Conservation (phyloP, 2,329 filamentous ascomycete genomes). For the Alternaria ventricosa region DNA sequence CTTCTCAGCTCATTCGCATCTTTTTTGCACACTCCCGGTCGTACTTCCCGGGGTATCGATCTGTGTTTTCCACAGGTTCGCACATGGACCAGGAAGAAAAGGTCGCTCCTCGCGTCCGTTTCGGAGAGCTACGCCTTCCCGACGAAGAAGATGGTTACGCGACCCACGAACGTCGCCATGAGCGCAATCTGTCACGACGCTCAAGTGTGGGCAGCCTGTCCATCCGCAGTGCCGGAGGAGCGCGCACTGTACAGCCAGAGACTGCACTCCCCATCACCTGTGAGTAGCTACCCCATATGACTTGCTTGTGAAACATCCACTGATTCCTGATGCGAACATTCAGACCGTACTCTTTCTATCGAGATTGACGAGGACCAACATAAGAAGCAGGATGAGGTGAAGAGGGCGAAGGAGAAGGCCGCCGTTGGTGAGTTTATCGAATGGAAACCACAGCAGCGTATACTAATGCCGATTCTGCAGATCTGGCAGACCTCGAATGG, state of each 20-base stretch:
- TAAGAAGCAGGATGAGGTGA: slow-evolving; percentile 35
- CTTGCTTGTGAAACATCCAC: neutral
- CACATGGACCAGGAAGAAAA: slow-evolving; percentile 40
- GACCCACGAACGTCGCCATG: slow-evolving; percentile 31
- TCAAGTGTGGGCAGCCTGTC: slow-evolving; percentile 47
- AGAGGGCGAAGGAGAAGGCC: slow-evolving; percentile 43
- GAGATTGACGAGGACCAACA: slow-evolving; percentile 48
- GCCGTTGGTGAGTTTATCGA: slow-evolving; percentile 35
- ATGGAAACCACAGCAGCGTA: neutral
- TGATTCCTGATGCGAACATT: neutral
- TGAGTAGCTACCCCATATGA: neutral
- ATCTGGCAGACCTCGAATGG: slow-evolving; percentile 67
- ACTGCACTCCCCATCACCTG: slow-evolving; percentile 53
- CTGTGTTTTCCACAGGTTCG: slow-evolving; percentile 1
- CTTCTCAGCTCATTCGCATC: slow-evolving; percentile 8
- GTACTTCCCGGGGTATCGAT: slow-evolving; percentile 12
- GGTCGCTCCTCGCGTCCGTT: slow-evolving; percentile 23
- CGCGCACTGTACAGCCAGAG: slow-evolving; percentile 49
- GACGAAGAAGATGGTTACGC: slow-evolving; percentile 45
- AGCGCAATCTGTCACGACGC: slow-evolving; percentile 38
- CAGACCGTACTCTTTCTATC: slow-evolving; percentile 52
- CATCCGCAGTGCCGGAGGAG: slow-evolving; percentile 42
- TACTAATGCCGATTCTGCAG: slow-evolving; percentile 25
- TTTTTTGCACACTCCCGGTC: slow-evolving; percentile 8
- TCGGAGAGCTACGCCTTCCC: slow-evolving; percentile 27